These are phyloP conservation scores for Dichotomocladium elegans DNA, from an alignment of 371 early-diverging fungal species.

Conservation along the genomic window DNA sequence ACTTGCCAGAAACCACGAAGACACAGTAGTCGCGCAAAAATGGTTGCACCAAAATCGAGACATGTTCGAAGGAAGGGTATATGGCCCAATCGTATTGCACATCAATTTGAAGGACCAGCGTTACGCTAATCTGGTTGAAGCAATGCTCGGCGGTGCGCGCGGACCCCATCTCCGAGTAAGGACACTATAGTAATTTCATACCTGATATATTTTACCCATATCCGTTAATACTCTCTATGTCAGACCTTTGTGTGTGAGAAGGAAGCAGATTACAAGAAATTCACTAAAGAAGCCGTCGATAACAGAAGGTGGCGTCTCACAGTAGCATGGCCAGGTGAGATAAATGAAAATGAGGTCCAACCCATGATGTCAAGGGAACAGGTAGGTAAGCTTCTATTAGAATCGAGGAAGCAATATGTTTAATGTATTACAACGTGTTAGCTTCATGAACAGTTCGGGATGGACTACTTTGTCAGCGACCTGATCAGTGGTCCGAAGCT, in stretches of 20 bases:
- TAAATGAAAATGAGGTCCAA: slow-evolving; percentile 25
- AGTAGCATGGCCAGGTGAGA: slow-evolving; percentile 47
- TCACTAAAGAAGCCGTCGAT: slow-evolving; percentile 65
- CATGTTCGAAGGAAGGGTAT: slow-evolving; percentile 66
- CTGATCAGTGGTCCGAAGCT: slow-evolving; percentile 72
- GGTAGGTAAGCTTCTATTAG: slow-evolving; percentile 15
- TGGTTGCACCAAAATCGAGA: slow-evolving; percentile 66
- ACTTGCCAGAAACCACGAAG: slow-evolving; percentile 38
- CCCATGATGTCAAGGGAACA: slow-evolving; percentile 41
- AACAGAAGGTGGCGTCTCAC: slow-evolving; percentile 52
- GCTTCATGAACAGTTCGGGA: slow-evolving; percentile 42
- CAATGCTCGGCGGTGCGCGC: slow-evolving; percentile 30
- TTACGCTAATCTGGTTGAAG: slow-evolving; percentile 67
- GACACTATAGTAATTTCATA: too few relatives aligned
- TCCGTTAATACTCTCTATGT: not conserved
- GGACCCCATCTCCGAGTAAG: slow-evolving; percentile 45
- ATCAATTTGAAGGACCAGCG: slow-evolving; percentile 62
- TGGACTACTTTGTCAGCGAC: slow-evolving; percentile 73
- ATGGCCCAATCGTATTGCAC: slow-evolving; percentile 67
- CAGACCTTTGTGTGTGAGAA: slow-evolving; percentile 79
- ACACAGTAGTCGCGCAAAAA: slow-evolving; percentile 53
- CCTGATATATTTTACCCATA: not conserved
- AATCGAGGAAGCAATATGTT: too few relatives aligned
- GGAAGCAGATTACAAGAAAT: slow-evolving; percentile 68
- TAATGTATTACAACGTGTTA: not conserved